Percentiles rank a stretch among this genome's conserved stretches.
Evolutionary conservation across 1,139 yeast genomes (phyloP).

Genomic region (Wickerhamomyces sp.): DNA sequence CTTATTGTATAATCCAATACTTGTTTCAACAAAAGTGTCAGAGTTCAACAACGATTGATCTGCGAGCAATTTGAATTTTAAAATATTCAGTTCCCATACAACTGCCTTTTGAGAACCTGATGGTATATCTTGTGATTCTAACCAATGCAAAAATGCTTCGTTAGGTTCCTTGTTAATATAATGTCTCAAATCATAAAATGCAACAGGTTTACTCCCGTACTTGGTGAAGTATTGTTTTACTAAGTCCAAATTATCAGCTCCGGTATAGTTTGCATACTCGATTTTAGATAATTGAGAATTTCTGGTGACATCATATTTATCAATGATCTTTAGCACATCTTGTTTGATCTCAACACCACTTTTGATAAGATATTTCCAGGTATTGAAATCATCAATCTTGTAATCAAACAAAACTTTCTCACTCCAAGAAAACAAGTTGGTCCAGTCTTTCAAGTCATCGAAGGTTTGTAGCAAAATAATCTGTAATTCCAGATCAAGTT

Average conservation of each 20-base stretch:
- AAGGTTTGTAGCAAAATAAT: conserved; percentile 47
- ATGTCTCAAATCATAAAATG: conserved; percentile 50
- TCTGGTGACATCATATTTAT: conserved; percentile 36
- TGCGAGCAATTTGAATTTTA: conserved; percentile 37
- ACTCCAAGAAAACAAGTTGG: conserved; percentile 33
- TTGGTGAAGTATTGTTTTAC: conserved; percentile 38
- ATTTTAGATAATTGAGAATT: conserved; percentile 54
- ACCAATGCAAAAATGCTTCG: conserved; percentile 11
- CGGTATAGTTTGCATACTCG: conserved; percentile 34
- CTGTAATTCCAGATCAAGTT: conserved; percentile 53
- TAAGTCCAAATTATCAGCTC: conserved; percentile 24
- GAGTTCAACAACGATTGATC: conserved; percentile 16
- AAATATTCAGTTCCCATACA: conserved; percentile 43
- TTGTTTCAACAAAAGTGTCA: conserved; percentile 24
- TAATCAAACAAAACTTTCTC: conserved; percentile 35
- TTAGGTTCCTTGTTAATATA: conserved; percentile 26
- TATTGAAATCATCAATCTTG: conserved; percentile 53
- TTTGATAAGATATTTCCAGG: conserved; percentile 50
- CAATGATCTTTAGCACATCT: conserved; percentile 22
- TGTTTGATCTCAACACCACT: conserved; percentile 36
- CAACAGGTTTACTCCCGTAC: conserved; percentile 52
- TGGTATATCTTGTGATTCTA: conserved; percentile 15
- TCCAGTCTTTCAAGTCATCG: conserved; percentile 37
- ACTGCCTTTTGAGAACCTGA: conserved; percentile 29
- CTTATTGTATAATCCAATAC: conserved; percentile 35